Evolutionary conservation across 73 alveolate species (phyloP), one percentile per base, ranked within the genome.

Genomic region (Tetrahymena borealis): DNA sequence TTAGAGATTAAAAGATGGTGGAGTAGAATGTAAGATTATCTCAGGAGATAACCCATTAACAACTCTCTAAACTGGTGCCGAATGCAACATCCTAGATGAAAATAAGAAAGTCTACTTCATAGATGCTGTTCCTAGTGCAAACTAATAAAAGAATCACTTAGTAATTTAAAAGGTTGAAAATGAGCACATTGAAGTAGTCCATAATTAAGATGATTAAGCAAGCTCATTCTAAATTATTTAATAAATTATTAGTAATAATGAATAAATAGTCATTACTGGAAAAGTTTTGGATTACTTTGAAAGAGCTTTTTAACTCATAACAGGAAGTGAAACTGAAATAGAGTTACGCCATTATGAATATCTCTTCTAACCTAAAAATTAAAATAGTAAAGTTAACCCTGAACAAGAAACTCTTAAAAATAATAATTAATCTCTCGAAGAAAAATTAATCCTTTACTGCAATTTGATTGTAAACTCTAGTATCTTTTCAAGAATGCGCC

Each of bases 401-500:
- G 79, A 43, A n/a, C 18, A 32, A 13, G 79, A 43, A 43, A 43
- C 79, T 2, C 8, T 43, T 7, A 43, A 43, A 18, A n/a, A 32
- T 43, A n/a, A 11, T 13, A 43, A 10, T 16, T n/a, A 11, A 43
- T n/a, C 79, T 1, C 28, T 43, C 18, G 79, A 43, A 43, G 79
- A 43, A n/a, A 43, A 43, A 43, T 43, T 43, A 16, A 16, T 43
- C 28, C 79, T 43, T 9, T 43, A 43, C 28, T 43, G 79, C 33
- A 43, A 43, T 24, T 20, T 97, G n/a, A 85, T 97, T 41, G 90
- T 90, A 35, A 96, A 96, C 91, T 97, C 98, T 33, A 93, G 96
- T 90, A 96, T 97, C n/a, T 97, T 93, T 91, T 98, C 99, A 7
- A 94, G 98, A 94, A 97, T 97, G 99, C 95, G 99, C 28, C 99